Evolutionary conservation across 1,284 basidiomycete genomes (phyloP).

Genomic region (Trametes hirsuta): DNA sequence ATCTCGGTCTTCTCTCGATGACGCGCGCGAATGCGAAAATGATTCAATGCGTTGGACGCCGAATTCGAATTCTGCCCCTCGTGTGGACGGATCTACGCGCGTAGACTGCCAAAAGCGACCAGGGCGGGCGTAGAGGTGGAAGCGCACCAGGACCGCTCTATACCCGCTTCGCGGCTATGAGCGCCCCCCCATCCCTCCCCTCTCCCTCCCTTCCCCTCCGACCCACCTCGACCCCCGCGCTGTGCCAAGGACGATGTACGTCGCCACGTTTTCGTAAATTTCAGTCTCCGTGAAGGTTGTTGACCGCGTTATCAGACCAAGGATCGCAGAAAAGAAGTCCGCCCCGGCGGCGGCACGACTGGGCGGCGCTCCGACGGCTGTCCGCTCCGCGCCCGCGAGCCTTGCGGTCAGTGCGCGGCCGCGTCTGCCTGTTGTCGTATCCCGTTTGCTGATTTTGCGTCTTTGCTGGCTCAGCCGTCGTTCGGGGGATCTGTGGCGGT

Average conservation of each 20-base stretch:
- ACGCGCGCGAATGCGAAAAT: neutral
- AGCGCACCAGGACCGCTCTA: conserved; percentile 23
- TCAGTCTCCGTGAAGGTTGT: conserved; percentile 15
- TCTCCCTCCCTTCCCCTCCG: neutral
- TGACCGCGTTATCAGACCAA: conserved; percentile 9
- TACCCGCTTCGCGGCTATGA: conserved; percentile 28
- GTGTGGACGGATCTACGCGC: neutral
- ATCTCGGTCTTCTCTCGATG: neutral
- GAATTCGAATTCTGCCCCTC: neutral
- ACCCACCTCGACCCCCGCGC: neutral
- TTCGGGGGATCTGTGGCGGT: neutral
- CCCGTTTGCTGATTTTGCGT: neutral
- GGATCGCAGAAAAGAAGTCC: neutral
- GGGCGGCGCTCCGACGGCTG: conserved; percentile 25
- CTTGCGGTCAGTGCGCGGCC: neutral
- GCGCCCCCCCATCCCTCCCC: neutral
- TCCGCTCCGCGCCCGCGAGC: conserved; percentile 8
- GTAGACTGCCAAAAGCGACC: conserved; percentile 6
- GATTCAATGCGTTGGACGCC: neutral
- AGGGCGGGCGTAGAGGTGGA: neutral
- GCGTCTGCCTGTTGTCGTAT: neutral
- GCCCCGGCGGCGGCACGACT: neutral
- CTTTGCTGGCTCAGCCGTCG: neutral
- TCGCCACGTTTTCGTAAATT: neutral
- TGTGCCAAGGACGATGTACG: neutral